Conservation (phyloP, 2,329 filamentous ascomycete genomes). For the Pyrenochaeta sp. region DNA sequence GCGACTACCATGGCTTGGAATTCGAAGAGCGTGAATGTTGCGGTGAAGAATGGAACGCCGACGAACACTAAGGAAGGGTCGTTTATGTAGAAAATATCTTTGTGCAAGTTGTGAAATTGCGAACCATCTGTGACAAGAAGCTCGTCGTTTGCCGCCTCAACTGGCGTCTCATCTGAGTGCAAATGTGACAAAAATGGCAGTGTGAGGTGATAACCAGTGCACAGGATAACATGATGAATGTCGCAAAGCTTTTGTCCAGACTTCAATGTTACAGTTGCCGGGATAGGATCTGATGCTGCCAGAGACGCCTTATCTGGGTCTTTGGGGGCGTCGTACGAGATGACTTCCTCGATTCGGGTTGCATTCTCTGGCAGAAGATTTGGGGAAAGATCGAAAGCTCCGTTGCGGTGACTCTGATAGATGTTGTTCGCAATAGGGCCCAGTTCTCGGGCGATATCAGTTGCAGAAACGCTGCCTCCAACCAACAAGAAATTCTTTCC, state of each 20-base stretch:
- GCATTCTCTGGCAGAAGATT: conserved; percentile 63
- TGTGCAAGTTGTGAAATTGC: conserved; percentile 72
- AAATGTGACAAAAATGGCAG: conserved; percentile 69
- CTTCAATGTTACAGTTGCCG: conserved; percentile 61
- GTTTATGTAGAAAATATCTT: conserved; percentile 75
- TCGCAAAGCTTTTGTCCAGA: conserved; percentile 62
- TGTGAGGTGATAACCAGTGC: conserved; percentile 74
- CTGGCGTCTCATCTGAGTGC: conserved; percentile 55
- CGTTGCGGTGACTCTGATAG: conserved; percentile 67
- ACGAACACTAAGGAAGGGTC: conserved; percentile 71
- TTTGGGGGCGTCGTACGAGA: conserved; percentile 52
- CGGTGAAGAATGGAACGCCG: conserved; percentile 71
- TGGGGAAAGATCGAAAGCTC: conserved; percentile 66
- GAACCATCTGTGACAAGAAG: conserved; percentile 71
- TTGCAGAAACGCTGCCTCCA: conserved; percentile 64
- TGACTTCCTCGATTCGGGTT: conserved; percentile 62
- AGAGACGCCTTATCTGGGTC: conserved; percentile 1
- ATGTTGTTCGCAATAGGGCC: conserved; percentile 54
- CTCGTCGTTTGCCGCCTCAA: conserved; percentile 60
- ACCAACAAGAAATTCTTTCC: conserved; percentile 67
- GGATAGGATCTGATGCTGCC: conserved; percentile 51
- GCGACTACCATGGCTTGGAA: conserved; percentile 72
- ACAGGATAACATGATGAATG: conserved; percentile 70
- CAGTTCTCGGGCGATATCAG: conserved; percentile 64
- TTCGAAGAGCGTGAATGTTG: conserved; percentile 75